Evolutionary conservation across 1,139 yeast species (phyloP).

Genomic region (Magnusiomyces suaveolens): DNA sequence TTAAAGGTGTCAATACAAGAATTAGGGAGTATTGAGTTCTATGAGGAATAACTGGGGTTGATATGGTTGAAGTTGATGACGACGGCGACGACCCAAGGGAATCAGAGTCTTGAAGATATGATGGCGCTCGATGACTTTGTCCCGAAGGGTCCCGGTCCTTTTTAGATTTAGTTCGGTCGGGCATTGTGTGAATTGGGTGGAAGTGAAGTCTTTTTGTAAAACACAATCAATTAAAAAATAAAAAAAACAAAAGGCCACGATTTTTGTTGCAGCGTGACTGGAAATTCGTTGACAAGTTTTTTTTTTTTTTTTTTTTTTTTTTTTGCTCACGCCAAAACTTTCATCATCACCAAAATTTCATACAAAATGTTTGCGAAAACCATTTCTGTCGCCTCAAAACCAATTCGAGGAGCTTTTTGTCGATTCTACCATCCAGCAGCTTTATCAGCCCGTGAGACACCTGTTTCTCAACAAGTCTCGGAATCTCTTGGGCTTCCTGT

Average conservation of each 20-base stretch:
- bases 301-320: too few relatives aligned
- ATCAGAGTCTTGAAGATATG: background rate
- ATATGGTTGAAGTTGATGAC: background rate
- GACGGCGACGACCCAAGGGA: background rate
- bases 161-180: slow-evolving; percentile 1
- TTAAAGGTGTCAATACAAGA: slow-evolving; percentile 62
- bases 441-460: background rate
- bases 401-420: too few relatives aligned
- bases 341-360: too few relatives aligned
- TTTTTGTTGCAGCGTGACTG: background rate
- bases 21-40: slow-evolving; percentile 37
- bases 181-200: background rate
- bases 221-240: background rate
- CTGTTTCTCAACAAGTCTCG: background rate
- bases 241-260: background rate
- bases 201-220: background rate
- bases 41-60: slow-evolving; percentile 12
- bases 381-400: too few relatives aligned
- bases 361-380: too few relatives aligned
- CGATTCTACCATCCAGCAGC: slow-evolving; percentile 1
- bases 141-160: slow-evolving; percentile 2
- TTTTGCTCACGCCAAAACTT: background rate
- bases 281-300: too few relatives aligned
- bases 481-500: slow-evolving; percentile 10
- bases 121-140: background rate